Conservation (phyloP, 352 stramenopile species). For the Pythium rhizo-oryzae region DNA sequence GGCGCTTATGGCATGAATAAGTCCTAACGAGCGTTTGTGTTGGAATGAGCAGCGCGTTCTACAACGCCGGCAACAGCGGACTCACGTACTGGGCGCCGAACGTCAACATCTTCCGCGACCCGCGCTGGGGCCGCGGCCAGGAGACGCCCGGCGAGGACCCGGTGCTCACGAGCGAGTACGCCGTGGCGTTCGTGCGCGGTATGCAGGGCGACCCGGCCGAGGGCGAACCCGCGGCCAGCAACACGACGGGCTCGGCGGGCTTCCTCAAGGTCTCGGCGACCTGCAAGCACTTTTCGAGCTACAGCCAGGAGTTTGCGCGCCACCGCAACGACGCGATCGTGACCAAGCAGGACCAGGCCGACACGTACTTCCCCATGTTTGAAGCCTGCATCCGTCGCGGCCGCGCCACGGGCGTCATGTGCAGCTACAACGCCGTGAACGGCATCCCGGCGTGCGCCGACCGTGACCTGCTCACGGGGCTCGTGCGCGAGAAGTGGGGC, state of each 20-base stretch:
- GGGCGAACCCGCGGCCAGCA: not conserved
- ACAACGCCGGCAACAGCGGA: constrained; percentile 72
- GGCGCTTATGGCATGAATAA: too few species aligned
- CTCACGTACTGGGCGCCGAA: constrained; percentile 94
- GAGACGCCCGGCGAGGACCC: constrained; percentile 93
- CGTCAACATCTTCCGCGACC: constrained; percentile 93
- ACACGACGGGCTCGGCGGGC: not conserved
- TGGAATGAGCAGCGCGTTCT: constrained; percentile 51
- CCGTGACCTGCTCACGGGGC: constrained; percentile 65
- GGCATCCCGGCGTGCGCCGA: constrained; percentile 91
- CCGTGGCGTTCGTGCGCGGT: constrained; percentile 77
- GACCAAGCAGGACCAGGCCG: constrained; percentile 81
- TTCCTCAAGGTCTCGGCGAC: constrained; percentile 84
- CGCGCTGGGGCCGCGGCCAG: constrained; percentile 90
- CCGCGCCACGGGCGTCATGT: constrained; percentile 91
- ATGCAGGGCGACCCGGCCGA: constrained; percentile 77
- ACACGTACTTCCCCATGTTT: constrained; percentile 91
- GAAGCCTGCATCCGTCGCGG: constrained; percentile 80
- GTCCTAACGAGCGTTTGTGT: not conserved
- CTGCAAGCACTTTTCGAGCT: constrained; percentile 94
- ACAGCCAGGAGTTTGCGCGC: constrained; percentile 81
- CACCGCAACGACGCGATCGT: constrained; percentile 91
- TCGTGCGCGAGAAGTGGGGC: constrained; percentile 83
- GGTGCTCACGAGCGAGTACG: constrained; percentile 85
- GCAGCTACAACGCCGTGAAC: constrained; percentile 95